Conservation (phyloP, 192 early-diverging fungal species). For the Coemansia sp. region DNA sequence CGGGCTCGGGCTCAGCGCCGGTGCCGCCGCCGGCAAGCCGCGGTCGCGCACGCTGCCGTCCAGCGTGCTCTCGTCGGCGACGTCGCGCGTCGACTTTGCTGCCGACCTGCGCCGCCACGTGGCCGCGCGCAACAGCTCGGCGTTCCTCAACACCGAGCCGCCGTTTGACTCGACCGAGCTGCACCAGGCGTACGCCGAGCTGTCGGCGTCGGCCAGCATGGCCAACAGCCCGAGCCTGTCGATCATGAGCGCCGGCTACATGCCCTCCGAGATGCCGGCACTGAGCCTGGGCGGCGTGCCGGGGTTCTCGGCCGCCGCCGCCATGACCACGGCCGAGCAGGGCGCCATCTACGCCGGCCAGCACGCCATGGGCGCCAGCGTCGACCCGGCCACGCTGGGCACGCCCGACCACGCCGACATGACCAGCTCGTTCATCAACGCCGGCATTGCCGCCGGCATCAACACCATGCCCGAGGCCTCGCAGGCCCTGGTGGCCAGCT, state of each 20-base stretch:
- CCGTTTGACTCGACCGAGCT: slow-evolving; percentile 22
- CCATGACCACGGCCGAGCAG: slow-evolving; percentile 11
- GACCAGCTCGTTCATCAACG: slow-evolving; percentile 22
- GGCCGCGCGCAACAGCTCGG: slow-evolving; percentile 19
- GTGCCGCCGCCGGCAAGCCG: slow-evolving; percentile 19
- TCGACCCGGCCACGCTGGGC: slow-evolving; percentile 2
- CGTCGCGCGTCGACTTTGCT: slow-evolving; percentile 10
- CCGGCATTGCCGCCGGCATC: slow-evolving; percentile 20
- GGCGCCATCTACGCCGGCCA: slow-evolving; percentile 6
- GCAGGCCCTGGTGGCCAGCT: background rate
- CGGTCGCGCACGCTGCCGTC: slow-evolving; percentile 38
- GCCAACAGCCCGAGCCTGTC: slow-evolving; percentile 9
- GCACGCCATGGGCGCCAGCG: background rate
- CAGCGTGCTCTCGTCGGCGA: slow-evolving; percentile 10
- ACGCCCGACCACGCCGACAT: slow-evolving; percentile 9
- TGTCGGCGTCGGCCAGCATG: background rate
- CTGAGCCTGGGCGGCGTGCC: slow-evolving; percentile 15
- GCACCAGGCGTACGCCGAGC: slow-evolving; percentile 19
- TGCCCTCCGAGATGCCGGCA: slow-evolving; percentile 10
- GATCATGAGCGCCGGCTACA: slow-evolving; percentile 17
- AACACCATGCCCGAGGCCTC: background rate
- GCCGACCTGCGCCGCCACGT: slow-evolving; percentile 41
- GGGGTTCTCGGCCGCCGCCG: slow-evolving; percentile 4
- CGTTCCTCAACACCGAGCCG: slow-evolving; percentile 20
- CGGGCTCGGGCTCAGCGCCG: slow-evolving; percentile 5